Evolutionary conservation across 202 grass and related monocot species (phyloP), one percentile per base, ranked within the genome.

Genomic region (Dendrocalamus latiflorus): DNA sequence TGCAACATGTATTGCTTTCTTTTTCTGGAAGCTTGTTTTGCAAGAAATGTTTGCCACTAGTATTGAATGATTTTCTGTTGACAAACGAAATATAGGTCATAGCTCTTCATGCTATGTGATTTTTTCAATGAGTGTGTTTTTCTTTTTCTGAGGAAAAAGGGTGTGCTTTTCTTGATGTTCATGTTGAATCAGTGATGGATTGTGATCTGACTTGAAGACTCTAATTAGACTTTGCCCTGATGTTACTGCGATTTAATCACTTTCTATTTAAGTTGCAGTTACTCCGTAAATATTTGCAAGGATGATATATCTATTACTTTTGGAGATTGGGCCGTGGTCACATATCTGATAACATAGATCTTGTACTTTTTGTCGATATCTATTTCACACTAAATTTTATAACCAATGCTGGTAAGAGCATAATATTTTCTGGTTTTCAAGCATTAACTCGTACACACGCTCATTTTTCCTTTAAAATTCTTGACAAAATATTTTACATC

Each of bases 211-310:
- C 18, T 48, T 49, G 54, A 49, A 72, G 18, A 17, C 42, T 81
- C 26, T 65, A 25, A 48, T 53, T 66, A 53, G 61, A 30, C 37
- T 65, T 65, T 61, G 53, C 55, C 18, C 20, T 67, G 14, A 33
- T 18, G 21, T 72, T 72, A 12, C 16, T 54, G 45, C 12, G 1
- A 54, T 80, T 17, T 74, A 30, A 42, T 68, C 28, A 14, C 36
- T 70, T 64, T 61, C 53, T 78, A 77, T 70, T 33, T 77, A 28
- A 77, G n/a, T 76, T 76, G 22, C 9, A 36, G 12, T 77, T 60
- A 58, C 68, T 55, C 18, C 12, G 4, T 53, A 79, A 84, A 60
- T 66, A 58, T 59, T 65, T 79, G 39, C 53, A 69, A 69, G 8
- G 50, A 56, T 45, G 42, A 21, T 48, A 38, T 15, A 21, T 48